Evolutionary conservation across 768 basidiomycete genomes (phyloP).

Genomic region (Tulasnella sp.): DNA sequence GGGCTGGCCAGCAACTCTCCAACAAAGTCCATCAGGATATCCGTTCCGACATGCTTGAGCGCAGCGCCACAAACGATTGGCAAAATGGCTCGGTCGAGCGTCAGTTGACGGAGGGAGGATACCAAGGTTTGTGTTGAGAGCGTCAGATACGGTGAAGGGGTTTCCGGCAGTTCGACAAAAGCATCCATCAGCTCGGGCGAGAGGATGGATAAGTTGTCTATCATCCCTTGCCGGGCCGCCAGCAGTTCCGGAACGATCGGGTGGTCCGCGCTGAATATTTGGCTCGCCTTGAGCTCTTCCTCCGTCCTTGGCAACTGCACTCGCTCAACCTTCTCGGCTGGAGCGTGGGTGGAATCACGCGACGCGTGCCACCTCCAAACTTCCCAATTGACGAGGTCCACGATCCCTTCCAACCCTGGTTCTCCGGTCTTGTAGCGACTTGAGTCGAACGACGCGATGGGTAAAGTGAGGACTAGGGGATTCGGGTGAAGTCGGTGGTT

Average conservation of each 20-base stretch:
- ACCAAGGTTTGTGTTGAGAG: slow-evolving; percentile 59
- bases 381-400: slow-evolving; percentile 84
- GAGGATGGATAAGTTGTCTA: slow-evolving; percentile 80
- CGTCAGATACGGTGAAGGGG: slow-evolving; percentile 67
- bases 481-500: slow-evolving; percentile 75
- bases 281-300: slow-evolving; percentile 49
- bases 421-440: slow-evolving; percentile 69
- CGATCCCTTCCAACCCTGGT: slow-evolving; percentile 81
- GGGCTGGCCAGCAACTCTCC: slow-evolving; percentile 82
- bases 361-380: slow-evolving; percentile 72
- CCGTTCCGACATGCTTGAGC: slow-evolving; percentile 77
- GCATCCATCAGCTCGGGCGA: slow-evolving; percentile 80
- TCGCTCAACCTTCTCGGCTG: slow-evolving; percentile 37
- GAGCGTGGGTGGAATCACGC: slow-evolving; percentile 49
- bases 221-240: slow-evolving; percentile 66
- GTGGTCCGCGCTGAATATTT: slow-evolving; percentile 58
- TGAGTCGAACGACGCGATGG: slow-evolving; percentile 75
- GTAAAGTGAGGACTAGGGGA: slow-evolving; percentile 70
- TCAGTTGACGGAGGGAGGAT: slow-evolving; percentile 67
- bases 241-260: slow-evolving; percentile 70
- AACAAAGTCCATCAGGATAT: slow-evolving; percentile 77
- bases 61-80: slow-evolving; percentile 87
- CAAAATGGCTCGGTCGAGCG: slow-evolving; percentile 64
- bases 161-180: slow-evolving; percentile 60
- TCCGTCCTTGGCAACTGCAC: slow-evolving; percentile 56